phyloP scores from a whole-genome alignment of 306 rosid species.

The Macrotyloma uniflorum region DNA sequence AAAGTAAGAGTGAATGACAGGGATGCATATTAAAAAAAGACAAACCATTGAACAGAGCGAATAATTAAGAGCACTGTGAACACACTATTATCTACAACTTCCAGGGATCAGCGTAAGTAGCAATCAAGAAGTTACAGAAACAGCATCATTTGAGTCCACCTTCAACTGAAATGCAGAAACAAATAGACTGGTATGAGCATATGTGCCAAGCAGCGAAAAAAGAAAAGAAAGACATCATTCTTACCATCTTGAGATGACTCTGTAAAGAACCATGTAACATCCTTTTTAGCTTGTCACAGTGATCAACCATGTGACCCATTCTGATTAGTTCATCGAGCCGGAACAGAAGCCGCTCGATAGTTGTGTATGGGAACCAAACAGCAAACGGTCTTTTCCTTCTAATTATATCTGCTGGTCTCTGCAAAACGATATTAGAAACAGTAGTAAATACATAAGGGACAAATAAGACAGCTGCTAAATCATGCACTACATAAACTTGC shows the following conservation, averaged over 20 bases:
- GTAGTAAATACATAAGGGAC: slow-evolving; percentile 15
- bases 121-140: slow-evolving; percentile 48
- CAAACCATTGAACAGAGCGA: slow-evolving; percentile 29
- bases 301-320: slow-evolving; percentile 84
- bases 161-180: slow-evolving; percentile 56
- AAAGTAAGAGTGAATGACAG: background rate
- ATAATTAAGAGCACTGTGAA: slow-evolving; percentile 3
- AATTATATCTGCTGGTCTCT: slow-evolving; percentile 76
- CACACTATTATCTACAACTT: slow-evolving; percentile 9
- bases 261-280: slow-evolving; percentile 67
- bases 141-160: slow-evolving; percentile 61
- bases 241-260: slow-evolving; percentile 74
- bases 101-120: background rate
- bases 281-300: slow-evolving; percentile 70
- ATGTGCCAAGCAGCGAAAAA: background rate
- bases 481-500: slow-evolving; percentile 1
- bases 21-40: background rate
- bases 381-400: slow-evolving; percentile 81
- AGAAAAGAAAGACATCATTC: background rate
- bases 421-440: slow-evolving; percentile 40
- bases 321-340: slow-evolving; percentile 72
- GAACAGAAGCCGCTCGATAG: slow-evolving; percentile 71
- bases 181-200: slow-evolving; percentile 12
- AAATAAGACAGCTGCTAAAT: background rate
- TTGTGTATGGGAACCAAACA: slow-evolving; percentile 87